Base-by-base conservation (phyloP, 805 yeast species). In the Suhomyces kilbournensis region DNA sequence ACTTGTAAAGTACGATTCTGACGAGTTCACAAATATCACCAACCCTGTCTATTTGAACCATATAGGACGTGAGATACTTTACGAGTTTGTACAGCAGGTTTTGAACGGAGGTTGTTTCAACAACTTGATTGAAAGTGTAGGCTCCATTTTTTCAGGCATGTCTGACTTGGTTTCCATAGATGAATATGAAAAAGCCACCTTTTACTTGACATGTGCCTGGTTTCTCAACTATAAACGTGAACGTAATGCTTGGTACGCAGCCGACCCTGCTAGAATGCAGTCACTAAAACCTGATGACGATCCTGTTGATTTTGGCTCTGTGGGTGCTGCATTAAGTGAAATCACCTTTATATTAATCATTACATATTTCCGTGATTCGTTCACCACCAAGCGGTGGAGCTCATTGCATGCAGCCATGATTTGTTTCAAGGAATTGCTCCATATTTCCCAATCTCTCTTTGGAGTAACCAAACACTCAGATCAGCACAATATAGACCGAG, bases 61-160 rank as follows among this genome's bases (percentile, higher is more conserved):
- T 7, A 20, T 26, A 20, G 61, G 63, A 0, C 59, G 76, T 2
- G 56, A 69, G 7, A 56, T 59, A 0, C 65, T 68, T 5, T 53
- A 57, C 3, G 86, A 87, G 61, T 78, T 82, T 17, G 64, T 76
- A 14, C 81, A 82, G 28, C 68, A 64, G 49, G 64, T 75, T 52
- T 86, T 91, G 57, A 68, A 83, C 4, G 91, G 89, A 52, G 86
- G 90, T 30, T 83, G 91, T 14, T 90, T 88, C 68, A 88, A 89
- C 60, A 82, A 83, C 15, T 67, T 91, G 25, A 71, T 89, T 47
- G 72, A 67, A 46, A 73, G 81, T 26, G 70, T 86, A 10, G 76
- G 88, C 8, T 64, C 64, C 73, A 70, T 60, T 68, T 73, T 53
- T 65, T 79, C 45, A 72, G 61, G 65, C 12, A 56, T 66, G 23